Evolutionary conservation across 164 flowering plant species (phyloP), one percentile per base, ranked within the genome.

Genomic region (Vitis riparia): DNA sequence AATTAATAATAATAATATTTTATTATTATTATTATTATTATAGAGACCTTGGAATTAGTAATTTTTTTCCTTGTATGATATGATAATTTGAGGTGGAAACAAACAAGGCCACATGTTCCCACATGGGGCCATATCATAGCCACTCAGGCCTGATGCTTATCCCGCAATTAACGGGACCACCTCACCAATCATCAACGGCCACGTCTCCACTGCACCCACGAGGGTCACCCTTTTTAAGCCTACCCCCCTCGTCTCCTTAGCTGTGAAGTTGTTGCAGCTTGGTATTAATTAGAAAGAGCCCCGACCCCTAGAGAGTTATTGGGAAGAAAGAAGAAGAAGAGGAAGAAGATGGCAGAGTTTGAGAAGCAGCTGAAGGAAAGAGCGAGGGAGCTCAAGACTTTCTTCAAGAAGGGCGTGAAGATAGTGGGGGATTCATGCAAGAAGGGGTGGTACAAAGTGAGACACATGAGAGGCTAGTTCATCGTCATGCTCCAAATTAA

Each of bases 391-490:
- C 74, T 92, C 17, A 88, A 77, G 79, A 11, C 1, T 17, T 61
- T 89, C 32, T 79, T 89, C 78, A 85, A 83, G 79, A 89, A 83
- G 57, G 85, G 97, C 0, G 76, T 83, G 71, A 90, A 79, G 82
- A 58, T 79, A 49, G 90, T 92, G 6, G 82, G 84, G 1, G 69
- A 82, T 1, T 84, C 90, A 1, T 87, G 92, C 86, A 92, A 90
- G 87, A 90, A 89, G 64, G 95, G 97, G 0, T 90, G 97, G 94
- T 29, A 68, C 70, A 88, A 88, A 79, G 86, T 89, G 66, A 84
- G 76, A 78, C 77, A 82, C 15, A 75, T 74, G 9, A 60, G 70
- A 56, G 71, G 83, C 19, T 77, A 73, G 44, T 76, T 73, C 5
- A 17, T 48, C 29, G 16, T 51, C 12, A 17, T 57, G 44, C 5